phyloP scores from a whole-genome alignment of 2,329 filamentous ascomycete species.

The Torrubiellomyces zombiae region DNA sequence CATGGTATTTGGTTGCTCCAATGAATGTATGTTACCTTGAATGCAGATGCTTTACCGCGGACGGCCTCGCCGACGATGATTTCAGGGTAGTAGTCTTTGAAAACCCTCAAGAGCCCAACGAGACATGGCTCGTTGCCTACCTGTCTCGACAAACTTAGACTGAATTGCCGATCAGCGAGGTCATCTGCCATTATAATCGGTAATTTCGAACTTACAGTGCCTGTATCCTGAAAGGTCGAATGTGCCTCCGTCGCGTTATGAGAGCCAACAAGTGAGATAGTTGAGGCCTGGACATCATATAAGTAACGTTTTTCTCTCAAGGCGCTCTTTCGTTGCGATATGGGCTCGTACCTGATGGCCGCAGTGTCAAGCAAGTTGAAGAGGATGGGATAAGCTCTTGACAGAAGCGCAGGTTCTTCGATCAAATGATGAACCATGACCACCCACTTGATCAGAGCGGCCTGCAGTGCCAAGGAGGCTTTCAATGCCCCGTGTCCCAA shows the following conservation, averaged over 20 bases:
- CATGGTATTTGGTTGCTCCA: too few relatives aligned
- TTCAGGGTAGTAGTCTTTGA: constrained; percentile 82
- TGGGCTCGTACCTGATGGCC: constrained; percentile 46
- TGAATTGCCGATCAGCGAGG: constrained; percentile 11
- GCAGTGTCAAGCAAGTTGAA: constrained; percentile 75
- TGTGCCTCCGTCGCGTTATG: constrained; percentile 66
- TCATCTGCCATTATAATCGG: background rate
- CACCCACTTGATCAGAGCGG: constrained; percentile 59
- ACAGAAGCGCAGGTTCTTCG: constrained; percentile 44
- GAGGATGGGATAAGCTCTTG: constrained; percentile 55
- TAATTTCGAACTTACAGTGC: constrained; percentile 34
- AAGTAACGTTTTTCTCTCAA: constrained; percentile 8
- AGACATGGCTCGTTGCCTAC: constrained; percentile 58
- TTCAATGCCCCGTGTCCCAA: constrained; percentile 67
- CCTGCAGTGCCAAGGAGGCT: constrained; percentile 54
- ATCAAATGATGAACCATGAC: constrained; percentile 59
- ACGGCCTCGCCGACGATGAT: constrained; percentile 61
- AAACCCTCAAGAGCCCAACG: constrained; percentile 60
- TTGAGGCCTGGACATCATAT: constrained; percentile 25
- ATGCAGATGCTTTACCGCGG: constrained; percentile 41
- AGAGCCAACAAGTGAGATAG: constrained; percentile 66
- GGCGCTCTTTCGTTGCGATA: background rate
- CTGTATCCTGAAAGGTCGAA: constrained; percentile 71
- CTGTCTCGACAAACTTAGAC: constrained; percentile 39
- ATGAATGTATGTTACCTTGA: constrained; percentile 43